Conservation (phyloP, 2,329 filamentous ascomycete species). For the Harringtonia lauricola region DNA sequence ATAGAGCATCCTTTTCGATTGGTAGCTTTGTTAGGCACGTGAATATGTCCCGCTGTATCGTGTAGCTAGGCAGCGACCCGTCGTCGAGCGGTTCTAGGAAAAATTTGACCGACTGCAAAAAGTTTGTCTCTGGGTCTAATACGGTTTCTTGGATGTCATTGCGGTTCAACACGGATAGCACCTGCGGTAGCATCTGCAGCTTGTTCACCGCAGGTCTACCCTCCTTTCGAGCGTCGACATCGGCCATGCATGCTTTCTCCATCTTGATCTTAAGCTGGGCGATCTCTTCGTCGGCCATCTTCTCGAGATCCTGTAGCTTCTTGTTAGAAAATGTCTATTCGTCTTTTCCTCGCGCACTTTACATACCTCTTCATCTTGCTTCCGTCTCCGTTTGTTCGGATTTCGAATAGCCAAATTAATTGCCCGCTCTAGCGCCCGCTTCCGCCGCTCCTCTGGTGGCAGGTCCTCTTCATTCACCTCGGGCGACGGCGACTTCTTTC, state of each 20-base stretch:
- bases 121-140: constrained; percentile 88
- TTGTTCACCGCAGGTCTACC: constrained; percentile 83
- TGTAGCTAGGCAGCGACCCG: constrained; percentile 88
- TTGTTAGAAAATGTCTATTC: neutral
- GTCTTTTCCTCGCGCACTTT: no score
- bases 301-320: constrained; percentile 63
- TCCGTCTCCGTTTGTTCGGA: constrained; percentile 59
- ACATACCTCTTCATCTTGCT: constrained; percentile 79
- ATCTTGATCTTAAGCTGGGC: constrained; percentile 79
- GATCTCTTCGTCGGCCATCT: constrained; percentile 82
- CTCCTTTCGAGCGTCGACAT: constrained; percentile 70
- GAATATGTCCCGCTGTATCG: constrained; percentile 93
- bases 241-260: constrained; percentile 79
- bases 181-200: constrained; percentile 84
- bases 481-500: constrained; percentile 30
- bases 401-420: constrained; percentile 86
- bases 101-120: constrained; percentile 89
- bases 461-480: constrained; percentile 67
- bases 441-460: constrained; percentile 73
- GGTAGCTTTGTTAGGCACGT: constrained; percentile 67
- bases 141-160: constrained; percentile 77
- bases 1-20: constrained; percentile 80
- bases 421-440: constrained; percentile 71
- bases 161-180: constrained; percentile 77
- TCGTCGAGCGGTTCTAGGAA: constrained; percentile 94